phyloP scores from a whole-genome alignment of 73 alveolate species.

The Tetrahymena thermophila region DNA sequence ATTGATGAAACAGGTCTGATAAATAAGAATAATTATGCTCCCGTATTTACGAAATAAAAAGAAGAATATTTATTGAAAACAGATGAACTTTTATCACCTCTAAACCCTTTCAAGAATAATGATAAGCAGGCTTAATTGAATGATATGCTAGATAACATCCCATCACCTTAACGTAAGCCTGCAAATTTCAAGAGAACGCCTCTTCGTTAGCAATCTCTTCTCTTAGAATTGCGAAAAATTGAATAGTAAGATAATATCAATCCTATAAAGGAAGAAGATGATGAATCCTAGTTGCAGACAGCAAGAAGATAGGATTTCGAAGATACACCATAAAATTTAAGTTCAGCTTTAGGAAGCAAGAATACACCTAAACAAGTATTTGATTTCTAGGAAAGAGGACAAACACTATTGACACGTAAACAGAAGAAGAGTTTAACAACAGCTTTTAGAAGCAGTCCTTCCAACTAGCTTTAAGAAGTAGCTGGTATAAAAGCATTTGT shows the following conservation, averaged over 20 bases:
- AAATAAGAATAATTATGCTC: neutral
- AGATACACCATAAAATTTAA: neutral
- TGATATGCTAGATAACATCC: neutral
- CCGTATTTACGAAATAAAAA: neutral
- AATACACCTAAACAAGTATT: neutral
- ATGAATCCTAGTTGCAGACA: neutral
- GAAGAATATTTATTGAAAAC: neutral
- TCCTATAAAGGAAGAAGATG: neutral
- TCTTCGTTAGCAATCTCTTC: neutral
- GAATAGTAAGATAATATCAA: neutral
- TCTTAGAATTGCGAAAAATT: neutral
- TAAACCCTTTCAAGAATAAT: neutral
- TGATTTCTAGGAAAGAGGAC: neutral
- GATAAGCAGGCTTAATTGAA: neutral
- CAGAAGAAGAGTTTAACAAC: neutral
- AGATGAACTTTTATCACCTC: neutral
- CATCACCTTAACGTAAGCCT: neutral
- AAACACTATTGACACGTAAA: neutral
- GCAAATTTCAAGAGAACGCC: neutral
- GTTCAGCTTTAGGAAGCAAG: neutral
- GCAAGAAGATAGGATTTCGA: neutral
- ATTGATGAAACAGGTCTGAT: neutral
- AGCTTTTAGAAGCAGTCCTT: neutral
- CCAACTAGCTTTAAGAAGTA: neutral
- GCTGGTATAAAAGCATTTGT: neutral